Base-by-base conservation (phyloP, 495 filamentous ascomycete genomes). In the Oidiodendron maius region DNA sequence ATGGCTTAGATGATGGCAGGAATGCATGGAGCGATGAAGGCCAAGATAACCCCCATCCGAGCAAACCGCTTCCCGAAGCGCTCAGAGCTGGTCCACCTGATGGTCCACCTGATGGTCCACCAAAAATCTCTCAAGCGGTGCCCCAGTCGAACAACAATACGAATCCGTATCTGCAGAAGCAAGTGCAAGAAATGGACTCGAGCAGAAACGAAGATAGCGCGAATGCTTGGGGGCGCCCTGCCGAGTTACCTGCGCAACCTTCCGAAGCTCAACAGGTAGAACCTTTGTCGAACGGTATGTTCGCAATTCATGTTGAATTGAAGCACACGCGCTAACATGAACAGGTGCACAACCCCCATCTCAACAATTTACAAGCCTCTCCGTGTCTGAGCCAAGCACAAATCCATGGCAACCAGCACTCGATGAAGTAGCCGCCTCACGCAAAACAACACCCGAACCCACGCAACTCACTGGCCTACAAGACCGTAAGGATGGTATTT, bases 381-480 rank as follows among this genome's bases (percentile, higher is more conserved):
- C 57, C 24, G 37, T 71, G 20, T 56, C 59, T 24, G 70, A 74
- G 15, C 48, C 68, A 25, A 72, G 52, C 41, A 71, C 64, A 46
- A 78, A 78, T 48, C 72, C 75, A 2, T 77, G 74, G 75, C 68
- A 75, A 43, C 71, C 75, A 3, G 57, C 66, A 2, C 41, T 64
- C 17, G 53, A 60, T 12, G 62, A 64, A 12, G 50, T 50, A 17
- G 44, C 50, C 4, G 11, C 46, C 3, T 51, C 49, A 36, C 12
- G 22, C 6, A 30, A 23, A 41, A 47, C n/a, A 56, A 56, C 8
- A 45, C 55, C 17, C 17, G 12, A 28, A 4, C 41, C 41, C 3
- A 28, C 41, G 20, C 13, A 28, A 17, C 23, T 28, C 24, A 12
- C 2, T 1, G n/a, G n/a, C n/a, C n/a, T n/a, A n/a, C 41, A 52